Percentiles rank a stretch among this genome's conserved stretches.
These are phyloP conservation scores for Podosphaera aphanis DNA, from an alignment of 2,329 filamentous ascomycete species.

Conservation along the genomic window DNA sequence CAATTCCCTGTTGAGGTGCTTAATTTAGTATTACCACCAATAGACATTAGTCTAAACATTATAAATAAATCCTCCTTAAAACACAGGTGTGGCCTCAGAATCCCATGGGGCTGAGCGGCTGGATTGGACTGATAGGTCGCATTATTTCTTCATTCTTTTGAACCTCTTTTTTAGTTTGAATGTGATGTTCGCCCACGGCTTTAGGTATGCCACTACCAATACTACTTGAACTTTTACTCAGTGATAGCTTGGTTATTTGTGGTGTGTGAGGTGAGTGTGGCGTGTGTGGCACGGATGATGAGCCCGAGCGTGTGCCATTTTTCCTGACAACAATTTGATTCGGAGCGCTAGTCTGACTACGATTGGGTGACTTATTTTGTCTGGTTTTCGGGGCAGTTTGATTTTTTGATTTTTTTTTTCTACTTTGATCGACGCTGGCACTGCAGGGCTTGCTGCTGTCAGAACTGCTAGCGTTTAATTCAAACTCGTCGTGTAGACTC, in stretches of 20 bases:
- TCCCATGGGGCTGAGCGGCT: conserved; percentile 38
- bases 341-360: not conserved
- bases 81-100: conserved; percentile 17
- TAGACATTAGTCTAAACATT: not conserved
- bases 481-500: conserved; percentile 13
- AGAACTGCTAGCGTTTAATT: conserved; percentile 38
- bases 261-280: not conserved
- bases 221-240: not conserved
- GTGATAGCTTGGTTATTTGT: conserved; percentile 2
- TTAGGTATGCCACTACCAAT: not conserved
- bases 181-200: not conserved
- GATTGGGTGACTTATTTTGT: not conserved
- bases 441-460: conserved; percentile 33
- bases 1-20: not conserved
- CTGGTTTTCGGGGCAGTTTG: not conserved
- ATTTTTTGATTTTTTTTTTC: not conserved
- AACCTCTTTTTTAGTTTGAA: no score
- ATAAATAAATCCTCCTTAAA: not conserved
- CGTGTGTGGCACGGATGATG: not conserved
- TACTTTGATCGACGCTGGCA: conserved; percentile 7
- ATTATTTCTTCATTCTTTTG: conserved; percentile 6
- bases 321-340: not conserved
- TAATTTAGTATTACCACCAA: not conserved
- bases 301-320: not conserved
- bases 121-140: conserved; percentile 37